A percentile compares a stretch with the other conserved stretches of the same genome.
Conservation (phyloP, 768 basidiomycete genomes). For the Wakefieldia striispora region DNA sequence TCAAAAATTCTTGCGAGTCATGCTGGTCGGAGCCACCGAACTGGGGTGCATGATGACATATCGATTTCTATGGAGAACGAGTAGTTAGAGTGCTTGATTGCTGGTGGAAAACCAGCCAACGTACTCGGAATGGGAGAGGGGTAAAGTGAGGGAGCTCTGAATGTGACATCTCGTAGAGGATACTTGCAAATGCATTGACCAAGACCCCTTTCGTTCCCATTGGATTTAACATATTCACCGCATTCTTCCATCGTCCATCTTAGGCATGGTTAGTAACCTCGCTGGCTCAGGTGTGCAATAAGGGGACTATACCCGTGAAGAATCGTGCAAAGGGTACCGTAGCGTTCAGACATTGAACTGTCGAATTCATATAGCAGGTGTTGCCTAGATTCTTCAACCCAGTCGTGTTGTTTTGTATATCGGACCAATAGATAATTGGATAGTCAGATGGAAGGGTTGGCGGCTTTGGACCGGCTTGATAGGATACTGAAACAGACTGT, state of each 20-base stretch:
- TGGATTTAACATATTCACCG: constrained; percentile 82
- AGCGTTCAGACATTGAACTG: constrained; percentile 93
- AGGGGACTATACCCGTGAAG: constrained; percentile 66
- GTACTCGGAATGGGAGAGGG: constrained; percentile 81
- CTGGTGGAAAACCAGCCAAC: constrained; percentile 30
- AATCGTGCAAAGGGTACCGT: constrained; percentile 92
- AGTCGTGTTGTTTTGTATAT: constrained; percentile 72
- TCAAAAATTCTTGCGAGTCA: constrained; percentile 96
- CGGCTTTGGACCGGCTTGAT: constrained; percentile 45
- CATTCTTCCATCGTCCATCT: constrained; percentile 81
- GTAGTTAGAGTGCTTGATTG: neutral
- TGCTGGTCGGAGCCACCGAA: constrained; percentile 91
- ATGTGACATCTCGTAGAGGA: constrained; percentile 86
- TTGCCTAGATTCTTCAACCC: constrained; percentile 95
- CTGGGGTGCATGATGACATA: constrained; percentile 59
- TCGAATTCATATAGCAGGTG: constrained; percentile 99
- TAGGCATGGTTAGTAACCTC: constrained; percentile 4
- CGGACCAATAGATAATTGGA: constrained; percentile 81
- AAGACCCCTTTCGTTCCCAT: constrained; percentile 86
- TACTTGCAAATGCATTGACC: constrained; percentile 76
- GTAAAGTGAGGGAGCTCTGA: constrained; percentile 80
- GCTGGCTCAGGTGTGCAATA: neutral
- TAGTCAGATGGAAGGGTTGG: constrained; percentile 75
- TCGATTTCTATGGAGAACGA: constrained; percentile 48
- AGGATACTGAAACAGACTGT: constrained; percentile 27